Conservation (phyloP, 495 filamentous ascomycete species). For the Hyphodiscus hymeniophilus region DNA sequence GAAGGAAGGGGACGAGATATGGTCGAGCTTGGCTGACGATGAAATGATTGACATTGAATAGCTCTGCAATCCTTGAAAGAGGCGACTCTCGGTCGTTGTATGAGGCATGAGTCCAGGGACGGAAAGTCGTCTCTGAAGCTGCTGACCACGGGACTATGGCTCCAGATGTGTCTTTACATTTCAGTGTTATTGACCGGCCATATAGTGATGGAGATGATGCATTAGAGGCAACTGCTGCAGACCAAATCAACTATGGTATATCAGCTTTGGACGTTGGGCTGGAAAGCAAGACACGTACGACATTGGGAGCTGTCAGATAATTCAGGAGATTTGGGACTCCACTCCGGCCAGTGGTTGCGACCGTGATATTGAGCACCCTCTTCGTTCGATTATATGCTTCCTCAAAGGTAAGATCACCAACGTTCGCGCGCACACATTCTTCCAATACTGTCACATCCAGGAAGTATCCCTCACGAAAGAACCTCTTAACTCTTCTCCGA, state of each 20-base stretch:
- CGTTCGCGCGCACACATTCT: conserved; percentile 75
- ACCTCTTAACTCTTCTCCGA: conserved; percentile 52
- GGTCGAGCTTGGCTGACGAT: conserved; percentile 72
- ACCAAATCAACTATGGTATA: conserved; percentile 64
- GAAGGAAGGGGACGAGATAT: conserved; percentile 78
- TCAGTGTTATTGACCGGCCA: conserved; percentile 53
- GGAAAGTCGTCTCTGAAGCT: conserved; percentile 57
- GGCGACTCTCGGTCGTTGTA: conserved; percentile 75
- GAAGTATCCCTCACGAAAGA: conserved; percentile 69
- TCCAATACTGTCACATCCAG: conserved; percentile 76
- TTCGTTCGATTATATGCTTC: conserved; percentile 85
- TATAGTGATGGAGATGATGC: conserved; percentile 62
- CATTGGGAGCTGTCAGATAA: conserved; percentile 90
- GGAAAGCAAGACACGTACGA: conserved; percentile 46
- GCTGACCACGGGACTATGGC: conserved; percentile 73
- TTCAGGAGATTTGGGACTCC: conserved; percentile 82
- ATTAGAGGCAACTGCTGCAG: conserved; percentile 87
- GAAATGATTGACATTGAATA: conserved; percentile 92
- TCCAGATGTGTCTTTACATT: conserved; percentile 77
- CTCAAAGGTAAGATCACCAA: conserved; percentile 88
- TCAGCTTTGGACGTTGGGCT: neutral
- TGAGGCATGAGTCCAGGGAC: conserved; percentile 56
- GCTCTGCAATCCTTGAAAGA: conserved; percentile 72
- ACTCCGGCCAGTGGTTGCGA: conserved; percentile 63
- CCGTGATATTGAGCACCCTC: conserved; percentile 85